These are phyloP conservation scores for Eucalyptus curtisii DNA, from an alignment of 345 rosid genomes.

Conservation along the genomic window DNA sequence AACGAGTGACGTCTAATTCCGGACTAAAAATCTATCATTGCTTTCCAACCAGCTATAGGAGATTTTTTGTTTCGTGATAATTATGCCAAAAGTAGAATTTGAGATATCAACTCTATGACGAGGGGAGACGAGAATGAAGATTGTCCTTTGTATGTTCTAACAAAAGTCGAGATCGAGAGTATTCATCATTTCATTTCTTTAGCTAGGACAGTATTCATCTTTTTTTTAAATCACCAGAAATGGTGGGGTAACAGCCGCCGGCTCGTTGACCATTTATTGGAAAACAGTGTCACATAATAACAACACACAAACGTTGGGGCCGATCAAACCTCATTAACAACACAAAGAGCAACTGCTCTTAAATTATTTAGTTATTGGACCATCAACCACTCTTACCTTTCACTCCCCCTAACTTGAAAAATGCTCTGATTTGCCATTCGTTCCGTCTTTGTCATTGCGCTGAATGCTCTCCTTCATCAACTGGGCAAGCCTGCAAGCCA, in stretches of 20 bases:
- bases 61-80: too few relatives aligned
- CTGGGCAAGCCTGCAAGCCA: constrained; percentile 39
- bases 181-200: neutral
- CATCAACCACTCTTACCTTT: neutral
- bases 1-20: too few relatives aligned
- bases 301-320: neutral
- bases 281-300: neutral
- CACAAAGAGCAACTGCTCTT: neutral
- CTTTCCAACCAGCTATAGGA: too few relatives aligned
- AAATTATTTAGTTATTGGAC: neutral
- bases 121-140: too few relatives aligned
- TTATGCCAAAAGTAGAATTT: too few relatives aligned
- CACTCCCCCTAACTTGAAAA: neutral
- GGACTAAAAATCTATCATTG: too few relatives aligned
- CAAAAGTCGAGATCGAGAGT: neutral
- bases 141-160: too few relatives aligned
- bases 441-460: neutral
- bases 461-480: constrained; percentile 3
- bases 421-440: neutral
- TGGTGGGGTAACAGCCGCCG: neutral
- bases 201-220: neutral
- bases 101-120: too few relatives aligned
- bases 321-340: neutral
- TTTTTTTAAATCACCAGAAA: neutral
- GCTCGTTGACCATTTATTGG: neutral